A percentile compares a stretch with the other conserved stretches of the same genome.
Conservation (phyloP, 2,329 filamentous ascomycete genomes). For the Trichoderma sp. region DNA sequence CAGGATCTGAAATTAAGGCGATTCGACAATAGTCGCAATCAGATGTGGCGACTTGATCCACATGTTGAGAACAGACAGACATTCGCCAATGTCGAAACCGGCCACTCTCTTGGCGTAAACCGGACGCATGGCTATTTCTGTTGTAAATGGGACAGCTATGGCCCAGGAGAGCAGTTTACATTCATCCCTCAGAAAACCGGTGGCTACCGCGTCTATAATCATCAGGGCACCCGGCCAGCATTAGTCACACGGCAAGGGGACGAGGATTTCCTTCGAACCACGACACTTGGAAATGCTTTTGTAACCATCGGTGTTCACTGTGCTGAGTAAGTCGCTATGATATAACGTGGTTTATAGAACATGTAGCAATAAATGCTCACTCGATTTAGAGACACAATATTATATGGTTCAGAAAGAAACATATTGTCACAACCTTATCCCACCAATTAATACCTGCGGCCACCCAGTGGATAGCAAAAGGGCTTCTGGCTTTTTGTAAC, state of each 20-base stretch:
- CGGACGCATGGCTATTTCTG: background rate
- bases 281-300: background rate
- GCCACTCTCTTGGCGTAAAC: background rate
- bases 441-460: too few relatives aligned
- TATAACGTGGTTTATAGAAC: too few relatives aligned
- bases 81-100: background rate
- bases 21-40: background rate
- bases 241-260: background rate
- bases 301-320: background rate
- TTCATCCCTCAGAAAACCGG: background rate
- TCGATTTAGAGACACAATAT: background rate
- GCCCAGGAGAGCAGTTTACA: background rate
- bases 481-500: too few relatives aligned
- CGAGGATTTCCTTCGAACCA: background rate
- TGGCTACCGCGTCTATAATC: background rate
- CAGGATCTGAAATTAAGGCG: background rate
- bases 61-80: background rate
- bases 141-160: background rate
- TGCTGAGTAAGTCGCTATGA: background rate
- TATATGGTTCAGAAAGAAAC: too few relatives aligned
- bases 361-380: background rate
- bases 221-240: background rate
- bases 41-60: background rate
- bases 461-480: too few relatives aligned
- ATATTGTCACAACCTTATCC: too few relatives aligned